Evolutionary conservation across 495 filamentous ascomycete genomes (phyloP).

Genomic region (Penicilliopsis zonata): DNA sequence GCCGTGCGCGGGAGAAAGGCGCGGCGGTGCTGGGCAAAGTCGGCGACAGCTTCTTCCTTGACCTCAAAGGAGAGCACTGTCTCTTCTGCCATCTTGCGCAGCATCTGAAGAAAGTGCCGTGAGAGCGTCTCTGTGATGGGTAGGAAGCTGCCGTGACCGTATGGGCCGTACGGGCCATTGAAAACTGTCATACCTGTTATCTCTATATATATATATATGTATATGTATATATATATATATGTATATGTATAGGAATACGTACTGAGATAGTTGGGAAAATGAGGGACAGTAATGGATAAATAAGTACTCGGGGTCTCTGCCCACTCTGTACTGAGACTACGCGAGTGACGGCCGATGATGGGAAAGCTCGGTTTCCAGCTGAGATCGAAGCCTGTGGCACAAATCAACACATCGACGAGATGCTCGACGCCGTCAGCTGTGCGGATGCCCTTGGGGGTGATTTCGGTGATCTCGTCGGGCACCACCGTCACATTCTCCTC

Average conservation of each 20-base stretch:
- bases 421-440: conserved; percentile 5
- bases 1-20: conserved; percentile 36
- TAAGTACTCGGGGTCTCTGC: conserved; percentile 10
- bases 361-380: conserved; percentile 21
- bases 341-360: conserved; percentile 16
- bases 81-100: conserved; percentile 34
- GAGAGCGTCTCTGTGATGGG: conserved; percentile 33
- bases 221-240: too few species aligned
- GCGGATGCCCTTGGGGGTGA: conserved; percentile 36
- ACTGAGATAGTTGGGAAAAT: conserved; percentile 37
- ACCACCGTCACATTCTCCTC: conserved; percentile 34
- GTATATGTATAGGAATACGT: conserved; percentile 19
- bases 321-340: background rate
- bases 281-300: conserved; percentile 31
- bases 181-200: too few species aligned
- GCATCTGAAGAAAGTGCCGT: conserved; percentile 28
- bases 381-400: conserved; percentile 26
- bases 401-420: conserved; percentile 7
- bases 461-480: conserved; percentile 28
- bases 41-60: conserved; percentile 26
- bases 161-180: conserved; percentile 20
- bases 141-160: conserved; percentile 25
- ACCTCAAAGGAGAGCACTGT: conserved; percentile 26
- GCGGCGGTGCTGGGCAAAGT: conserved; percentile 31
- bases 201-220: too few species aligned